Evolutionary conservation across 2,329 filamentous ascomycete genomes (phyloP).

Genomic region (Hyphodiscus sp.): DNA sequence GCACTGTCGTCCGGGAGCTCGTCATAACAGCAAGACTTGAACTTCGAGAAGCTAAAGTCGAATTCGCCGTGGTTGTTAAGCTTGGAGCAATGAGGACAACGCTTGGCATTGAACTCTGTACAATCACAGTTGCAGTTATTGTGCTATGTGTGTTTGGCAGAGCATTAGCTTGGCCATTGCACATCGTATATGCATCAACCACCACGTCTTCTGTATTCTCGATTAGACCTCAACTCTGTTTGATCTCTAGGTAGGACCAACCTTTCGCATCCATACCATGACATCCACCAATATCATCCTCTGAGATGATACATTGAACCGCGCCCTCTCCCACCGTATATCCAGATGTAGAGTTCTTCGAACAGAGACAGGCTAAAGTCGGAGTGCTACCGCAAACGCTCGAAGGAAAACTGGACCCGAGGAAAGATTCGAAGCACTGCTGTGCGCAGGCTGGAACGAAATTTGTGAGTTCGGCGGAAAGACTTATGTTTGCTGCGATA

Average conservation of each 20-base stretch:
- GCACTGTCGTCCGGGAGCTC: background rate
- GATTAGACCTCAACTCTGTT: constrained; percentile 4
- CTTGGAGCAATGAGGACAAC: constrained; percentile 27
- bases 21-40: background rate
- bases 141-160: constrained; percentile 50
- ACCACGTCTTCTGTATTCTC: constrained; percentile 35
- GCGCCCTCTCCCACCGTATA: constrained; percentile 69
- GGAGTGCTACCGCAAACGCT: constrained; percentile 42
- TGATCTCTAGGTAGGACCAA: constrained; percentile 6
- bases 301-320: constrained; percentile 58
- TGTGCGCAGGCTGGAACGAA: constrained; percentile 44
- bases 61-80: constrained; percentile 10
- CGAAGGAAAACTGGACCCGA: constrained; percentile 50
- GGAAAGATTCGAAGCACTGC: constrained; percentile 55
- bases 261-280: constrained; percentile 34
- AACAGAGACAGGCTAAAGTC: constrained; percentile 59
- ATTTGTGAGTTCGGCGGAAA: constrained; percentile 24
- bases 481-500: constrained; percentile 14
- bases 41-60: constrained; percentile 14
- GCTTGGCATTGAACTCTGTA: constrained; percentile 33
- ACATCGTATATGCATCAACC: constrained; percentile 52
- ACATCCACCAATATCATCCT: constrained; percentile 46
- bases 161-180: constrained; percentile 42
- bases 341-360: constrained; percentile 48
- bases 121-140: constrained; percentile 50